phyloP scores from a whole-genome alignment of 1,284 basidiomycete genomes.

The Fistulina hepatica region DNA sequence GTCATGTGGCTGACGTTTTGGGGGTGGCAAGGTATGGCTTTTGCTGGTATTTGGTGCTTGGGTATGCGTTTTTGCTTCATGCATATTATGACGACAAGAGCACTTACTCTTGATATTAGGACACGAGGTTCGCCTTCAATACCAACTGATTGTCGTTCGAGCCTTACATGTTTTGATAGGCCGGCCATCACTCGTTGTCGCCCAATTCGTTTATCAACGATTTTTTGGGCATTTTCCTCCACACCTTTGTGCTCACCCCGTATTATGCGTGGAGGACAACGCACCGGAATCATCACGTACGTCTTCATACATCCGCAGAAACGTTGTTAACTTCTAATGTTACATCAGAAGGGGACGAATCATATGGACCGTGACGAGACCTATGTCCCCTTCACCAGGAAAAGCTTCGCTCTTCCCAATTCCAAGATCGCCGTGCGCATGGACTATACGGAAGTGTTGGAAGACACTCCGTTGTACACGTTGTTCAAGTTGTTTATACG shows the following conservation, averaged over 20 bases:
- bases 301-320: slow-evolving; percentile 2
- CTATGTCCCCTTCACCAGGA: slow-evolving; percentile 24
- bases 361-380: slow-evolving; percentile 26
- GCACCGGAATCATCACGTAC: slow-evolving; percentile 37
- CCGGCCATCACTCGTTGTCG: slow-evolving; percentile 24
- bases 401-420: slow-evolving; percentile 22
- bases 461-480: slow-evolving; percentile 48
- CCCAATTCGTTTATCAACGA: slow-evolving; percentile 17
- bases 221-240: slow-evolving; percentile 21
- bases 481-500: slow-evolving; percentile 42
- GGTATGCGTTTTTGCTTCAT: slow-evolving; percentile 18
- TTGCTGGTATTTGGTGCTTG: slow-evolving; percentile 31
- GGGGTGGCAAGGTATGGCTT: slow-evolving; percentile 28
- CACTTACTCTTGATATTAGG: slow-evolving; percentile 21
- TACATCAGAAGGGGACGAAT: slow-evolving; percentile 23
- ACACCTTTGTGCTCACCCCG: slow-evolving; percentile 35
- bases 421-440: slow-evolving; percentile 18
- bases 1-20: slow-evolving; percentile 29
- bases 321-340: background rate
- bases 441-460: slow-evolving; percentile 27
- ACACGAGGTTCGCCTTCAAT: slow-evolving; percentile 24
- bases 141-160: background rate
- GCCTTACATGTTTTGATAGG: slow-evolving; percentile 9
- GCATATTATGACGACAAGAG: background rate
- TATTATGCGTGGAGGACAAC: slow-evolving; percentile 41